Evolutionary conservation across 108 stramenopile species (phyloP).

Genomic region (Aurantiochytrium sp.): DNA sequence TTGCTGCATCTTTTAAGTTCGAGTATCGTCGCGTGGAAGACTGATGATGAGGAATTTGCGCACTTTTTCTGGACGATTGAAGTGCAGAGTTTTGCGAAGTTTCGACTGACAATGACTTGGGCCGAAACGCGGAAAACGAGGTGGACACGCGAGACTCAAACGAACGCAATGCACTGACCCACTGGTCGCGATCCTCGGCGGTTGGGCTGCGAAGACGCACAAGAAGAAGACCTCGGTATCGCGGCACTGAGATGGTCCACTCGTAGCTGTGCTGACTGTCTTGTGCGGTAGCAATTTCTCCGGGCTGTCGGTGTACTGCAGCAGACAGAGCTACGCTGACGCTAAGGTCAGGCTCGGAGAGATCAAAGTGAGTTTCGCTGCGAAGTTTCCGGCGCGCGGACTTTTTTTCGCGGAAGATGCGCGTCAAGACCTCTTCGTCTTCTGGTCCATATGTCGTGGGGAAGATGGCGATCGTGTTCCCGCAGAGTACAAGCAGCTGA

Average conservation of each 20-base stretch:
- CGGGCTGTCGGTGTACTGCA: neutral
- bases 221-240: neutral
- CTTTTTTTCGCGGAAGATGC: neutral
- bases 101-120: too few relatives aligned
- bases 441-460: neutral
- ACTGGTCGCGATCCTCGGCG: neutral
- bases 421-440: neutral
- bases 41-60: too few relatives aligned
- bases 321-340: neutral
- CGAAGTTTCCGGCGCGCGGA: neutral
- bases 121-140: too few relatives aligned
- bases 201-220: neutral
- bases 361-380: neutral
- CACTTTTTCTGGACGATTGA: too few relatives aligned
- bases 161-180: neutral
- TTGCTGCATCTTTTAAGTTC: too few relatives aligned
- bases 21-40: too few relatives aligned
- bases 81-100: too few relatives aligned
- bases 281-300: neutral
- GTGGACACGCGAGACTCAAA: neutral
- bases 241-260: constrained; percentile 10
- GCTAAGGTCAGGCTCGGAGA: neutral
- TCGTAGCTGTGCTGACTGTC: neutral
- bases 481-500: neutral
- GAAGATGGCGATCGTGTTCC: neutral